phyloP scores from a whole-genome alignment of 441 rosid genomes.

The Syzygium syzygioides region DNA sequence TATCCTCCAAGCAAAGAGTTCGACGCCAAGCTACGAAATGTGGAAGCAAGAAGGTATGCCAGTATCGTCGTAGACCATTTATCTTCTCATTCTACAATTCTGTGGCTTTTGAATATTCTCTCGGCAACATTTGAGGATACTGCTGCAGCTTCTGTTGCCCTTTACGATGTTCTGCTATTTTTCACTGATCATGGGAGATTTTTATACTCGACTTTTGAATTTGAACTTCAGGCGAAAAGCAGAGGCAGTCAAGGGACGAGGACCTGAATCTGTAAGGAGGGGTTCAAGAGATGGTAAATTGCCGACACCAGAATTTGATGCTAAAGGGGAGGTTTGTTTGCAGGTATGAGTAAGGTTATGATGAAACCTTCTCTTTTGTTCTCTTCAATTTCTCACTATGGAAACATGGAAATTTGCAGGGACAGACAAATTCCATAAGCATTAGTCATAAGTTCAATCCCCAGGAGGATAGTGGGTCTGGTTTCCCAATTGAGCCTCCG shows the following conservation, averaged over 20 bases:
- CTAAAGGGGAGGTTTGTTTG: constrained; percentile 21
- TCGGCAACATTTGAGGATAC: background rate
- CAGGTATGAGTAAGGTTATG: constrained; percentile 1
- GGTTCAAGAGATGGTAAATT: constrained; percentile 24
- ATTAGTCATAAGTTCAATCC: constrained; percentile 36
- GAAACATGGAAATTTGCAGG: constrained; percentile 2
- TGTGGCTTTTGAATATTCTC: constrained; percentile 2
- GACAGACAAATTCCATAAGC: constrained; percentile 15
- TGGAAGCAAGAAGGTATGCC: background rate
- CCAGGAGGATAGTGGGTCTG: constrained; percentile 46
- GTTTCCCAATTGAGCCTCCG: constrained; percentile 45
- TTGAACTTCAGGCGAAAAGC: constrained; percentile 43
- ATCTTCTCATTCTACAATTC: background rate
- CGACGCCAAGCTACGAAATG: constrained; percentile 8
- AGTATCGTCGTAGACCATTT: background rate
- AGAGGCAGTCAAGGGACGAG: background rate
- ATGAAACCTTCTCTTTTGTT: background rate
- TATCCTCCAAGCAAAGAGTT: constrained; percentile 14
- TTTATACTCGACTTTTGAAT: background rate
- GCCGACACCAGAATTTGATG: constrained; percentile 54
- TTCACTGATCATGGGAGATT: background rate
- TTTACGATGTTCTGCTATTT: background rate
- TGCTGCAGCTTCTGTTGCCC: background rate
- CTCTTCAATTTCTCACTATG: background rate
- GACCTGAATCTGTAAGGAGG: constrained; percentile 4